Percentiles rank a stretch among this genome's conserved stretches.
phyloP scores from a whole-genome alignment of 148 eudicot genomes.

The Tetragonia tetragonoides region DNA sequence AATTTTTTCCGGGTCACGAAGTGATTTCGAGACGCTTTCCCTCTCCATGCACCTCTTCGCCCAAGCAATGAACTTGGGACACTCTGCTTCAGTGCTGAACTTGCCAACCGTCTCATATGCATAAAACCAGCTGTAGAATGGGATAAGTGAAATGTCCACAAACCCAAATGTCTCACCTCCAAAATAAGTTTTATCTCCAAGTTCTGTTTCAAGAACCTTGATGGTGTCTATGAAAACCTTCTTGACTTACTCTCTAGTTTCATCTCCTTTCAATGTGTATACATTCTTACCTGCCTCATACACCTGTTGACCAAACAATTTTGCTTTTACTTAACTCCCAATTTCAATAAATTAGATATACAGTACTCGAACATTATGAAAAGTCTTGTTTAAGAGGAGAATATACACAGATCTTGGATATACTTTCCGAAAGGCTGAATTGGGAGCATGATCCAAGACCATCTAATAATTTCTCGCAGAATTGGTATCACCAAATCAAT shows the following conservation, averaged over 20 bases:
- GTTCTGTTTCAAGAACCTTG: slow-evolving; percentile 5
- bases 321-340: no score
- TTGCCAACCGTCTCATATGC: neutral
- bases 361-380: no score
- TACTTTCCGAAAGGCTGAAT: no score
- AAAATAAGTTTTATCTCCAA: slow-evolving; percentile 18
- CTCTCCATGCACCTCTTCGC: slow-evolving; percentile 24
- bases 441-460: no score
- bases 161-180: slow-evolving; percentile 17
- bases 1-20: slow-evolving; percentile 3
- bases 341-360: no score
- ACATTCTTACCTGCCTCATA: neutral
- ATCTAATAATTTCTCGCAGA: no score
- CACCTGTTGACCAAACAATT: neutral
- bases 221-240: slow-evolving; percentile 8
- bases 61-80: slow-evolving; percentile 22
- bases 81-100: slow-evolving; percentile 1
- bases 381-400: no score
- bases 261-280: slow-evolving; percentile 10
- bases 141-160: slow-evolving; percentile 11
- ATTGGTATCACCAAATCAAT: no score
- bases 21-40: slow-evolving; percentile 5
- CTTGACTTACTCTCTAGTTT: neutral
- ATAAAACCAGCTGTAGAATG: slow-evolving; percentile 18
- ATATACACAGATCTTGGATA: no score